phyloP scores from a whole-genome alignment of 2,329 filamentous ascomycete genomes.

The Colletotrichum magnum region DNA sequence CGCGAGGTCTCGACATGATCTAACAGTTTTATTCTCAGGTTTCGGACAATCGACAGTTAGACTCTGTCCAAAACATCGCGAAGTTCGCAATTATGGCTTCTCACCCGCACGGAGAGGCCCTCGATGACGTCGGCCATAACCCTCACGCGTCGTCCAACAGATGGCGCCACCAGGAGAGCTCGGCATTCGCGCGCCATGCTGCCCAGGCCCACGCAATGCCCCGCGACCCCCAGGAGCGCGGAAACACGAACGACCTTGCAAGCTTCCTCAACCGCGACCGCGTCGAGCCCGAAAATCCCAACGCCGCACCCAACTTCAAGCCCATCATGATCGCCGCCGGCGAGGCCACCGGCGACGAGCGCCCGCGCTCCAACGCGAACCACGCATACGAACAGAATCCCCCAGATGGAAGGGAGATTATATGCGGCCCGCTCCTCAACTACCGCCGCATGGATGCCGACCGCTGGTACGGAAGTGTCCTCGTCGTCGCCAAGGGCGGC shows the following conservation, averaged over 20 bases:
- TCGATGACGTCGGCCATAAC: slow-evolving; percentile 58
- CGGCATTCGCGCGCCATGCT: slow-evolving; percentile 66
- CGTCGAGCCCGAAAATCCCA: slow-evolving; percentile 56
- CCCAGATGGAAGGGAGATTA: slow-evolving; percentile 70
- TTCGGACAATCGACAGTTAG: slow-evolving; percentile 46
- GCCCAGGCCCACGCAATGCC: slow-evolving; percentile 48
- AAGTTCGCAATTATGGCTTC: slow-evolving; percentile 41
- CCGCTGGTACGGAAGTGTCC: slow-evolving; percentile 86
- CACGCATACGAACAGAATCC: slow-evolving; percentile 41
- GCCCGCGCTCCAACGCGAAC: slow-evolving; percentile 38
- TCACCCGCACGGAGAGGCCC: slow-evolving; percentile 43
- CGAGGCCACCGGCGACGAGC: slow-evolving; percentile 49
- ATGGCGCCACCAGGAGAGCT: slow-evolving; percentile 77
- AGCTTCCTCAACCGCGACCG: slow-evolving; percentile 70
- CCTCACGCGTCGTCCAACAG: slow-evolving; percentile 69
- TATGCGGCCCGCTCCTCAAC: slow-evolving; percentile 82
- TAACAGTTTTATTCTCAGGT: slow-evolving; percentile 29
- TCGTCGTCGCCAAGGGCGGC: slow-evolving; percentile 84
- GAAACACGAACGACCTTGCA: slow-evolving; percentile 66
- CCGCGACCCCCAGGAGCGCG: slow-evolving; percentile 57
- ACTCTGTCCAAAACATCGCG: not conserved
- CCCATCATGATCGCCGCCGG: slow-evolving; percentile 65
- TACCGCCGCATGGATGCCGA: slow-evolving; percentile 80
- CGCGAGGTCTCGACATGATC: not conserved
- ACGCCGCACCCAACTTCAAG: slow-evolving; percentile 55